Evolutionary conservation across 495 filamentous ascomycete genomes (phyloP).

Genomic region (Podospora appendiculata): DNA sequence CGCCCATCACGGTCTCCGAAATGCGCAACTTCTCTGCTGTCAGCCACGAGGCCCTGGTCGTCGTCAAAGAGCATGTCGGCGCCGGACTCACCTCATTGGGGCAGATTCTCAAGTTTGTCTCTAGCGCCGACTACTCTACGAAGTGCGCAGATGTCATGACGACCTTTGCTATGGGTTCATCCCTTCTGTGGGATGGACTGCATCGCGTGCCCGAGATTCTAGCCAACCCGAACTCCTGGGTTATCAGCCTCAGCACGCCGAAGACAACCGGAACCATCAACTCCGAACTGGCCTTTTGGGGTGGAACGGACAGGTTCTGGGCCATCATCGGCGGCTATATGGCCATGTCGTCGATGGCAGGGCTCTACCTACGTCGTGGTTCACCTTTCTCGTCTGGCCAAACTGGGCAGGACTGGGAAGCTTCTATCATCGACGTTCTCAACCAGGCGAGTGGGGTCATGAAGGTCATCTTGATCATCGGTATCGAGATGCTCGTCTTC

Average conservation of each 20-base stretch:
- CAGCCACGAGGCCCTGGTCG: slow-evolving; percentile 37
- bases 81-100: slow-evolving; percentile 17
- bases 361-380: slow-evolving; percentile 67
- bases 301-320: slow-evolving; percentile 63
- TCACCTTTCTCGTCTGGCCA: slow-evolving; percentile 56
- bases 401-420: slow-evolving; percentile 65
- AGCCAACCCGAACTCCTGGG: slow-evolving; percentile 33
- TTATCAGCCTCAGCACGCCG: slow-evolving; percentile 40
- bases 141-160: slow-evolving; percentile 14
- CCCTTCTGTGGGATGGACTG: slow-evolving; percentile 7
- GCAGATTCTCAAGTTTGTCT: slow-evolving; percentile 17
- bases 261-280: slow-evolving; percentile 36
- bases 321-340: slow-evolving; percentile 78
- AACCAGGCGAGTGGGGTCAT: slow-evolving; percentile 92
- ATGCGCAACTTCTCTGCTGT: slow-evolving; percentile 40
- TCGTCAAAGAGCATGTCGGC: slow-evolving; percentile 27
- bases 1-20: slow-evolving; percentile 27
- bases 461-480: slow-evolving; percentile 97
- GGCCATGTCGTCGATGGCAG: slow-evolving; percentile 62
- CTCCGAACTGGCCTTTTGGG: slow-evolving; percentile 66
- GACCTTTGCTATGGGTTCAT: not conserved
- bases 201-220: slow-evolving; percentile 10
- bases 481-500: slow-evolving; percentile 98
- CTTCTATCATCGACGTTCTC: slow-evolving; percentile 70
- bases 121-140: slow-evolving; percentile 23